Evolutionary conservation across 495 filamentous ascomycete species (phyloP).

Genomic region (Lophiostoma macrostomum): DNA sequence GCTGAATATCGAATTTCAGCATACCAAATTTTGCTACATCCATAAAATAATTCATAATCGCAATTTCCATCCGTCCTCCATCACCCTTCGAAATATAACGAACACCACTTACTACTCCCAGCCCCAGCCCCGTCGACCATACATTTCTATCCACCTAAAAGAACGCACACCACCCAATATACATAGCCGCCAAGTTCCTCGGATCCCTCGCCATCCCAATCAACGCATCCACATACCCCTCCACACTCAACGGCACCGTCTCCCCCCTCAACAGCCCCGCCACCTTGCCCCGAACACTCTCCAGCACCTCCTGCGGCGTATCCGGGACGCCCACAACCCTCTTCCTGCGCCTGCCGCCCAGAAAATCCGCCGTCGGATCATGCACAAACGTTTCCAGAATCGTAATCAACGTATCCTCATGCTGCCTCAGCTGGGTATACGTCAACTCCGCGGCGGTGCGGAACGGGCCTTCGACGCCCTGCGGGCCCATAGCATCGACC

Average conservation of each 20-base stretch:
- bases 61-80: too few relatives aligned
- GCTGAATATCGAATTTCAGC: too few relatives aligned
- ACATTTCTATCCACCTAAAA: slow-evolving; percentile 58
- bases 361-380: slow-evolving; percentile 92
- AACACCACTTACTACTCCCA: too few relatives aligned
- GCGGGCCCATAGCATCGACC: slow-evolving; percentile 91
- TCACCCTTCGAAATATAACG: too few relatives aligned
- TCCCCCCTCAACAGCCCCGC: slow-evolving; percentile 78
- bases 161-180: slow-evolving; percentile 97
- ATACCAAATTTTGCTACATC: too few relatives aligned
- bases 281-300: slow-evolving; percentile 83
- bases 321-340: slow-evolving; percentile 65
- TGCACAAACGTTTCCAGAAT: slow-evolving; percentile 94
- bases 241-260: slow-evolving; percentile 86
- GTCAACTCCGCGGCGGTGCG: slow-evolving; percentile 87
- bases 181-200: slow-evolving; percentile 80
- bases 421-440: slow-evolving; percentile 75
- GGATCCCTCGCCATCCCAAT: slow-evolving; percentile 79
- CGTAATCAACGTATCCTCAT: slow-evolving; percentile 94
- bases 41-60: too few relatives aligned
- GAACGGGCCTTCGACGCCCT: slow-evolving; percentile 91
- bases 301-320: slow-evolving; percentile 84
- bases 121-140: too few relatives aligned
- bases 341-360: slow-evolving; percentile 69
- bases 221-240: slow-evolving; percentile 91